Base-by-base conservation (phyloP, 768 basidiomycete genomes). In the Tylopilus sp. region DNA sequence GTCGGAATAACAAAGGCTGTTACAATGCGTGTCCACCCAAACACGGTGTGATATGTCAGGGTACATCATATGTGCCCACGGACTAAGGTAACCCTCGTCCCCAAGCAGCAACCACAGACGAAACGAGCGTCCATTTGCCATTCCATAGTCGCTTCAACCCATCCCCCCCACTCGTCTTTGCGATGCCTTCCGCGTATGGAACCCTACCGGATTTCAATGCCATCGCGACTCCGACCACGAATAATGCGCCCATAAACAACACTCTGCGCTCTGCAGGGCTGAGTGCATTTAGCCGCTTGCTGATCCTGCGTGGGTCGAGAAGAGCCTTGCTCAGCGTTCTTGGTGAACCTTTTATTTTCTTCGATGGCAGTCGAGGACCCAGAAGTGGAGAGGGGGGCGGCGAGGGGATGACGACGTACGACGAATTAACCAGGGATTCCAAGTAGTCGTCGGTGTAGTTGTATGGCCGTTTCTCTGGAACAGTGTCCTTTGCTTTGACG, bases 161-260 rank as follows among this genome's bases (percentile, higher is more conserved):
- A 13, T 66, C 62, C 11, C 57, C 59, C 1, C 56, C 65, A 25
- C 29, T 45, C 6, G 47, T 21, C 34, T 42, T 59, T 12, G 42
- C 47, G 22, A 64, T 49, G 25, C 56, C 48, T 7, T 59, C 60
- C 25, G 56, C 31, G 36, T 48, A 64, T 2, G 59, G 22, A 3
- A 62, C 25, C 31, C 30, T 65, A 16, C 48, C 33, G 4, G 57
- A 53, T 49, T 57, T 67, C 6, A 71, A 45, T 3, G 85, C 86
- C 64, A 91, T 73, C 10, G 86, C 87, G 21, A 88, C 79, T 13
- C 86, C 86, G 6, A 90, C 72, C 13, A 86, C 81, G 25, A 90
- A 64, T 28, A 89, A 78, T 21, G 86, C 85, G 22, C 87, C 83
- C 17, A 82, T 80, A 28, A 87, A 71, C 64, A 87, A 53, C 6